Evolutionary conservation across 2,329 filamentous ascomycete genomes (phyloP).

Genomic region (Exophiala calicioides): DNA sequence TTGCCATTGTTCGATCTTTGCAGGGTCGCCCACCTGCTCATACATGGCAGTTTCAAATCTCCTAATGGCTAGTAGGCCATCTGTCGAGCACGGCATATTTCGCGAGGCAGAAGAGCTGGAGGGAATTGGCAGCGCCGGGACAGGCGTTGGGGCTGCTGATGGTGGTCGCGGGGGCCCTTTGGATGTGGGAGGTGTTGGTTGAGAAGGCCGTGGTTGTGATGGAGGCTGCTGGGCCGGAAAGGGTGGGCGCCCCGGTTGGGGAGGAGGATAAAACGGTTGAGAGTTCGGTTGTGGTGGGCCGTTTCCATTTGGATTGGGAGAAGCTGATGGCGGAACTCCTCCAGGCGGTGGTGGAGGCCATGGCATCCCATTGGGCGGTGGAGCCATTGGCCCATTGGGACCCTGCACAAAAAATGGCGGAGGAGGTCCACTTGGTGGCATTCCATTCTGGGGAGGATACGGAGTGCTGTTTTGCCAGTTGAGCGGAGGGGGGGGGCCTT

Average conservation of each 20-base stretch:
- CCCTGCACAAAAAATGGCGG: constrained; percentile 26
- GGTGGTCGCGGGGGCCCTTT: constrained; percentile 18
- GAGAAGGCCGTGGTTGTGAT: constrained; percentile 10
- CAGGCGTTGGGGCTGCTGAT: constrained; percentile 13
- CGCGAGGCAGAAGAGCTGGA: constrained; percentile 23
- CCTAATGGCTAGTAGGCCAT: constrained; percentile 24
- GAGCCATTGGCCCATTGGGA: constrained; percentile 24
- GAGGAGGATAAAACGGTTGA: constrained; percentile 17
- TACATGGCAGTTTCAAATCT: constrained; percentile 28
- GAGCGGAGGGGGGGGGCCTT: constrained; percentile 22
- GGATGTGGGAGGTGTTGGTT: constrained; percentile 8
- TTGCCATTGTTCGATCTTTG: constrained; percentile 24
- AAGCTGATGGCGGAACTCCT: constrained; percentile 11
- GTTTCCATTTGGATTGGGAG: constrained; percentile 11
- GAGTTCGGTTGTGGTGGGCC: constrained; percentile 16
- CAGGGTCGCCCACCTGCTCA: constrained; percentile 20
- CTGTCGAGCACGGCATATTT: constrained; percentile 29
- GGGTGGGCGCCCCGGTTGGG: constrained; percentile 10
- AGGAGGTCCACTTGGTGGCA: constrained; percentile 21
- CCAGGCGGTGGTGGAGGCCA: constrained; percentile 23
- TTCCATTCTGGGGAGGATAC: constrained; percentile 26
- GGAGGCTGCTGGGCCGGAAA: constrained; percentile 12
- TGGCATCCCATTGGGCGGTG: constrained; percentile 29
- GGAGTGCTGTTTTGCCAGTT: constrained; percentile 29
- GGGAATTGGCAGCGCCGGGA: constrained; percentile 7